phyloP scores from a whole-genome alignment of 306 rosid species.

The Malus asiatica region DNA sequence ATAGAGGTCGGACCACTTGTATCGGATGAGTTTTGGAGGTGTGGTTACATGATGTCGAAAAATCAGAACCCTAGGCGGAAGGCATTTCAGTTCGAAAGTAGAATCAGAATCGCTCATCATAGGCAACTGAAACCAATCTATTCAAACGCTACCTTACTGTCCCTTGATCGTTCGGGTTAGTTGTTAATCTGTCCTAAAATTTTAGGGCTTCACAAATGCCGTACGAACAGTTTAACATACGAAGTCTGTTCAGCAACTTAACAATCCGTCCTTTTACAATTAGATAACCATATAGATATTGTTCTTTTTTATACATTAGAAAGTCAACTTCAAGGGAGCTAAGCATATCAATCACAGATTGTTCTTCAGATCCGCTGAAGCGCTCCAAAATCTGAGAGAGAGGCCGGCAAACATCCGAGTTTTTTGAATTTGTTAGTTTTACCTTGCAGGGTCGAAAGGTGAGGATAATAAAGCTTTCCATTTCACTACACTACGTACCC shows the following conservation, averaged over 20 bases:
- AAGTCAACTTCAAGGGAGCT: conserved; percentile 55
- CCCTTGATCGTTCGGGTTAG: background rate
- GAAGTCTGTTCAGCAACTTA: background rate
- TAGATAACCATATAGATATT: conserved; percentile 49
- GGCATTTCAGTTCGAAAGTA: too few species aligned
- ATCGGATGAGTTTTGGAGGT: too few species aligned
- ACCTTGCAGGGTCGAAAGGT: background rate
- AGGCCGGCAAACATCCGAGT: conserved; percentile 48
- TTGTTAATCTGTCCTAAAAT: background rate
- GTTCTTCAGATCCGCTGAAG: conserved; percentile 54
- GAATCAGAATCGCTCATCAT: background rate
- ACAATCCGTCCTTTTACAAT: background rate
- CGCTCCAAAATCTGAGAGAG: conserved; percentile 40
- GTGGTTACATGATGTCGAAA: too few species aligned
- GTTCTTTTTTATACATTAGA: conserved; percentile 52
- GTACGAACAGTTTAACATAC: background rate
- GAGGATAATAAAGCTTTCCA: conserved; percentile 5
- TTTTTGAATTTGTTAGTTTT: background rate
- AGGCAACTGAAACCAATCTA: background rate
- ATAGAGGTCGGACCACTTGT: too few species aligned
- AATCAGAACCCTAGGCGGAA: too few species aligned
- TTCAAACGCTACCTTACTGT: background rate
- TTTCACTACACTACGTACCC: conserved; percentile 35
- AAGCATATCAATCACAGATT: conserved; percentile 44
- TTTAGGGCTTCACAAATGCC: background rate